Evolutionary conservation across 208 protist species (phyloP), one percentile per base, ranked within the genome.

Genomic region (Phytomonas sp.): DNA sequence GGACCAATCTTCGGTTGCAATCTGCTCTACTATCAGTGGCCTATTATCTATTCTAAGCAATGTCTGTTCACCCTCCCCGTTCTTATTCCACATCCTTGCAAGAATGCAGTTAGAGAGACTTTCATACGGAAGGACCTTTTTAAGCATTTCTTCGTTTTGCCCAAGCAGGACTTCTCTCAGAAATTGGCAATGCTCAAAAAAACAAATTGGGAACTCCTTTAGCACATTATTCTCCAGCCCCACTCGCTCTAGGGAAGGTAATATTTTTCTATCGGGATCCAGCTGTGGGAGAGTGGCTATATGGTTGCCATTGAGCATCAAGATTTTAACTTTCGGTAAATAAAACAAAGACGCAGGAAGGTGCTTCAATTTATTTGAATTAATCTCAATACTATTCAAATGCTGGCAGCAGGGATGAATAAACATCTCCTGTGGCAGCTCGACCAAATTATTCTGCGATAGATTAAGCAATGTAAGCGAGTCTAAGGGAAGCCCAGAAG

Each of bases 191-290:
- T 81, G 65, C 32, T 76, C 75, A 32, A 96, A 82, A 4, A 96
- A 79, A 43, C 84, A 73, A 36, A 88, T 71, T 9, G 87, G 90
- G 37, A 96, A 88, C 20, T 46, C 59, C 31, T 73, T 30, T 13
- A 96, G 73, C 3, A 75, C 36, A 69, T 93, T 96, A 67, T 85
- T 92, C 77, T 93, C 85, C 13, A 90, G 62, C 15, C 88, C 87
- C 13, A 93, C 67, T 36, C 76, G 77, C 15, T 64, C 67, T 37
- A 93, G 71, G 26, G 76, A 32, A 4, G 87, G 90, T 33, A 93
- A 64, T 62, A 90, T 74, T 31, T 64, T 69, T 6, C 26, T 13
- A 40, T 62, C 51, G 15, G 43, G 20, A n/a, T 72, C 68, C 4
- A 56, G 67, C 6, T 40, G 65, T 1, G 77, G 73, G 28, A 87